Evolutionary conservation across 2,329 filamentous ascomycete species (phyloP), one percentile per base, ranked within the genome.

Genomic region (Myriangium duriaei): DNA sequence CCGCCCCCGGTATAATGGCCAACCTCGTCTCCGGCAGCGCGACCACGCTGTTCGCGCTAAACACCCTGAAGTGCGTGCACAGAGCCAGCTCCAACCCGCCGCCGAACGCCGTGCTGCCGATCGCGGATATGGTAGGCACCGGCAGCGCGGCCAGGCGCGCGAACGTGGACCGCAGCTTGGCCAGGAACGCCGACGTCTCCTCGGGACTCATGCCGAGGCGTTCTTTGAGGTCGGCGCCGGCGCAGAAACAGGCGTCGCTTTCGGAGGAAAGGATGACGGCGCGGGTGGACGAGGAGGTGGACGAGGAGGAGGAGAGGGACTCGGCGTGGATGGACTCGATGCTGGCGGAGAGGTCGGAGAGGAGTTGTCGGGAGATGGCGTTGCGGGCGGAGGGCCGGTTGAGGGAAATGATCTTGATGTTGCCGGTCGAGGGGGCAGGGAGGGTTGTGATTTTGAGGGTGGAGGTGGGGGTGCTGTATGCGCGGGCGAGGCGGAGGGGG

Each of bases 151-250:
- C 71, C 42, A 98, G 73, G 30, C 72, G 67, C 29, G 73, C 66
- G 53, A 98, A 78, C 34, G 88, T 92, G 35, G 61, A 62, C 49
- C 88, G 80, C 36, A 98, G 78, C 52, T 72, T 71, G 31, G 69
- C 54, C 21, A 98, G 76, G 67, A 98, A 98, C 16, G 74, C 67
- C 26, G 72, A 67, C 2, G 85, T 93, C 86, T 95, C 81, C 50
- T 85, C 73, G 43, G 69, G 71, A 1, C 74, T 79, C 60, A 95
- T 91, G 3, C 69, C 73, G 42, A 72, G 71, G 17, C 88, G 68
- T 67, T 95, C 88, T 57, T 95, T 96, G 51, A 98, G 62, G 56
- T 98, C 91, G 3, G 91, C 91, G 26, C 91, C 91, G 0, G 91
- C 85, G 60, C 91, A 98, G 59, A 98, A 98, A 51, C 78, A 81